These are phyloP conservation scores for Puya raimondii DNA, from an alignment of 176 grass and related monocot genomes.

Conservation along the genomic window DNA sequence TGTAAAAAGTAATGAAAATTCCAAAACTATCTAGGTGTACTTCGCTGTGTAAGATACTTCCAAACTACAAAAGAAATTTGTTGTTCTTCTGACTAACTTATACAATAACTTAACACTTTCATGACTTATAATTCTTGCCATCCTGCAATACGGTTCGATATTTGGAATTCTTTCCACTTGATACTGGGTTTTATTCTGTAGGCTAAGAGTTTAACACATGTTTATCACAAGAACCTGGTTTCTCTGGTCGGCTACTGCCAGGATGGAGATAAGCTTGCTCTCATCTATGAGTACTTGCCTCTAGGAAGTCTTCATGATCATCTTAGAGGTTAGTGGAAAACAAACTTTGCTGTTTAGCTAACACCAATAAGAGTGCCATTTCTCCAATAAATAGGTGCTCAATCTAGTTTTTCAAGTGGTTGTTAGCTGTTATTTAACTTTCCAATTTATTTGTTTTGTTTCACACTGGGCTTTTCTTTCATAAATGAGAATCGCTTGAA, in stretches of 20 bases:
- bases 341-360: neutral
- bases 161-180: neutral
- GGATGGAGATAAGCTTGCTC: constrained; percentile 13
- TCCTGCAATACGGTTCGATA: too few relatives aligned
- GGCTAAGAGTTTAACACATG: constrained; percentile 5
- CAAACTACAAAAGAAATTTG: too few relatives aligned
- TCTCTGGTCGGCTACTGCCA: constrained; percentile 18
- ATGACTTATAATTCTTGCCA: too few relatives aligned
- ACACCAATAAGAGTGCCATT: neutral
- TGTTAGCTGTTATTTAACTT: neutral
- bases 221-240: constrained; percentile 17
- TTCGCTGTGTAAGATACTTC: too few relatives aligned
- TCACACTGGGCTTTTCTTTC: too few relatives aligned
- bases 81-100: too few relatives aligned
- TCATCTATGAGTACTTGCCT: constrained; percentile 22
- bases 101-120: too few relatives aligned
- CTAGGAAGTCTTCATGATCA: constrained; percentile 5
- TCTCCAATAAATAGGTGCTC: neutral
- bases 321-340: constrained; percentile 6
- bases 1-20: too few relatives aligned
- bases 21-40: too few relatives aligned
- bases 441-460: neutral
- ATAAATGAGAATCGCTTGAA: too few relatives aligned
- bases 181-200: neutral
- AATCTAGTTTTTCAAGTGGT: neutral